Evolutionary conservation across 371 early-diverging fungal genomes (phyloP), one percentile per base, ranked within the genome.

Genomic region (Catenaria anguillulae): DNA sequence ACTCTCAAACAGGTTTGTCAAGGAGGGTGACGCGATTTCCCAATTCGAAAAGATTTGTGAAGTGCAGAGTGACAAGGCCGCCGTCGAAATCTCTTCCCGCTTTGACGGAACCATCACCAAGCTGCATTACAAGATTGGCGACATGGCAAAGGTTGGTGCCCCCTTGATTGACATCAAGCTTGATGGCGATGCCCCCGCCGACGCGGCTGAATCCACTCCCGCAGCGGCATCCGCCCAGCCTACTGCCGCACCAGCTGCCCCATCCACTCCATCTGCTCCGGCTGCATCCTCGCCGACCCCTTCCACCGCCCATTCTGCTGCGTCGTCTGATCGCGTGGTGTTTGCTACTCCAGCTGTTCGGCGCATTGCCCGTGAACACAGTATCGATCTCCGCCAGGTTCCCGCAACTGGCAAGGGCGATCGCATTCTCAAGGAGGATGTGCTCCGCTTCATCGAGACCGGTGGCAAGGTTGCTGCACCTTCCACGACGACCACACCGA

Each of bases 1-100:
- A 40, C 5, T 40, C 5, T 17, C 5, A 40, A 24, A 24, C 61
- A 90, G 89, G 91, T 89, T 89, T 65, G 88, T 97, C 45, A 87
- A 97, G 76, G 81, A 81, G 4, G 97, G 97, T 55, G 84, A 86
- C 66, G 73, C 72, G 40, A 84, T 97, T n/a, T 77, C 82, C 36
- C 90, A 96, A 77, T 97, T 97, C 70, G 86, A 90, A 68, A 87
- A 85, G 70, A 87, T 97, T 48, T 92, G 93, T 68, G 96, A 97
- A 70, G 97, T 97, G 21, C 97, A 96, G 67, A 89, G 89, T 10
- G 97, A 97, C 74, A 97, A 97, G 79, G 97, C 97, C 10, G 89
- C 97, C 0, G 97, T 93, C 23, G 96, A 97, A 70, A 96, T 97
- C 72, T 89, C 97, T 15, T 92, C 92, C 17, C 83, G 97, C 21